phyloP scores from a whole-genome alignment of 1,284 basidiomycete species.

The Ganoderma boninense region DNA sequence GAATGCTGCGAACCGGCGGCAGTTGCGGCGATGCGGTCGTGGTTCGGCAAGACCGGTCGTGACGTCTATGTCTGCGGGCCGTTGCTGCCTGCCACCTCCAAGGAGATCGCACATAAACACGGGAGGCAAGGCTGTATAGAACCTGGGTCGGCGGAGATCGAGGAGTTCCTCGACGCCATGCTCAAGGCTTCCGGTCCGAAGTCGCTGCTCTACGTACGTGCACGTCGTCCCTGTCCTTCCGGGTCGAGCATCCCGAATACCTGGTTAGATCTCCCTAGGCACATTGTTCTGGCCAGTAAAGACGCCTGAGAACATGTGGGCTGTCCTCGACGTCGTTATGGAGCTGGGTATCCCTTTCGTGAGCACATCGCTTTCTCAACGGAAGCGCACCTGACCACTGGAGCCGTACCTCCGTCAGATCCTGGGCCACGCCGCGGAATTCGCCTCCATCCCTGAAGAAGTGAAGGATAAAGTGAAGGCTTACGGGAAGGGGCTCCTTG shows the following conservation, averaged over 20 bases:
- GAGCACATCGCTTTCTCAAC: background rate
- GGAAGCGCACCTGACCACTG: background rate
- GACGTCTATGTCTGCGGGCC: constrained; percentile 25
- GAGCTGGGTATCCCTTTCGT: constrained; percentile 30
- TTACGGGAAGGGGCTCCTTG: constrained; percentile 28
- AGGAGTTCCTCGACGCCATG: constrained; percentile 23
- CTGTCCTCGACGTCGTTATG: constrained; percentile 26
- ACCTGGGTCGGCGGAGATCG: constrained; percentile 11
- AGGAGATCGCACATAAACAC: background rate
- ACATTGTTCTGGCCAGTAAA: constrained; percentile 29
- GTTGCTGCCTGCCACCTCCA: constrained; percentile 12
- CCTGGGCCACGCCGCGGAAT: constrained; percentile 30
- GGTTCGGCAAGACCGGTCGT: constrained; percentile 24
- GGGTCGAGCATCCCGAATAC: background rate
- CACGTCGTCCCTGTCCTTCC: too few relatives aligned
- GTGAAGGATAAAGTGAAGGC: constrained; percentile 23
- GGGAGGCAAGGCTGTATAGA: constrained; percentile 17
- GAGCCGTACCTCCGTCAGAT: constrained; percentile 23
- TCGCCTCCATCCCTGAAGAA: constrained; percentile 22
- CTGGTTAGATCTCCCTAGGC: constrained; percentile 31
- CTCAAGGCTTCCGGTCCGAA: constrained; percentile 20
- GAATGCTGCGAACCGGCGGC: constrained; percentile 33
- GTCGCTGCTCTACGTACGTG: constrained; percentile 30
- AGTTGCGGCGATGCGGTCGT: constrained; percentile 20
- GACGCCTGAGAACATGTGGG: constrained; percentile 22